Evolutionary conservation across 192 early-diverging fungal species (phyloP).

Genomic region (Neocallimastix lanati): DNA sequence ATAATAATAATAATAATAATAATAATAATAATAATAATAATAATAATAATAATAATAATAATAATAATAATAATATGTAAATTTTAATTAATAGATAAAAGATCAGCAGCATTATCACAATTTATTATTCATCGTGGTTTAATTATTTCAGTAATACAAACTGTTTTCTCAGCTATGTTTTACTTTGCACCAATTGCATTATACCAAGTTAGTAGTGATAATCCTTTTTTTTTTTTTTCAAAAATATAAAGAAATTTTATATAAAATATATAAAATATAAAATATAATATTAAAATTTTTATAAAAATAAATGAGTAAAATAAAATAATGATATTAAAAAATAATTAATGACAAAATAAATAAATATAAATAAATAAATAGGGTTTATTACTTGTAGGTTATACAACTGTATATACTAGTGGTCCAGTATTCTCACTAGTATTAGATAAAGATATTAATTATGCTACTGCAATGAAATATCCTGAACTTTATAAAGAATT

Average conservation of each 20-base stretch:
- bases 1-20: no score
- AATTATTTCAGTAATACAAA: conserved; percentile 95
- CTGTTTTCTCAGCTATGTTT: conserved; percentile 86
- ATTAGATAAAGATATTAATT: conserved; percentile 71
- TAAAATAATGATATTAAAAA: no score
- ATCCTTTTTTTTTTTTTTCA: no score
- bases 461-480: conserved; percentile 76
- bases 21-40: no score
- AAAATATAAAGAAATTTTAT: no score
- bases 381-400: conserved; percentile 70
- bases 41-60: no score
- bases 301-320: no score
- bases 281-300: no score
- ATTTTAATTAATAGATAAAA: no score
- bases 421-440: conserved; percentile 91
- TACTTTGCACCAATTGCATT: conserved; percentile 94
- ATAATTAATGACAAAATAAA: no score
- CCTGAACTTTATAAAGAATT: conserved; percentile 89
- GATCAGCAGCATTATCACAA: conserved; percentile 82
- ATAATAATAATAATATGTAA: no score
- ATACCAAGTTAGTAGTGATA: conserved; percentile 52
- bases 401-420: conserved; percentile 94
- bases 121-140: conserved; percentile 94
- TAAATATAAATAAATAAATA: neutral
- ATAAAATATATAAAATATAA: no score